Conservation (phyloP, 441 rosid species). For the Pelargonium citronellum region DNA sequence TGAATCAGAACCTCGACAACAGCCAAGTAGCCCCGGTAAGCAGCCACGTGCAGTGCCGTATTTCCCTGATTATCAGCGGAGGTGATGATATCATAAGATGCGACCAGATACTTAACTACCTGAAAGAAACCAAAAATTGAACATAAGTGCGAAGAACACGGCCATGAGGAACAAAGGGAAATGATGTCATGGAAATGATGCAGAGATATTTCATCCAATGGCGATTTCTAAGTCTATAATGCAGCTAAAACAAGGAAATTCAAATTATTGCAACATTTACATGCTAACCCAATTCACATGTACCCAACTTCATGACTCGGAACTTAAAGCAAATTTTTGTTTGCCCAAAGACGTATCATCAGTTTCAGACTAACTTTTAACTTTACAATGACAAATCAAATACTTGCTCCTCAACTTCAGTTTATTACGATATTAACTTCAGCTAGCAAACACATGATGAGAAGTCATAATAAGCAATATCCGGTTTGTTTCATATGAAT, state of each 20-base stretch:
- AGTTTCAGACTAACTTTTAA: neutral
- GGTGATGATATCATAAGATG: slow-evolving; percentile 41
- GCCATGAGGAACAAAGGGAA: no score
- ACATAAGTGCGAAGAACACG: neutral
- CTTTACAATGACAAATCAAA: neutral
- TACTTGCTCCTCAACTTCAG: neutral
- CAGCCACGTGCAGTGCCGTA: slow-evolving; percentile 76
- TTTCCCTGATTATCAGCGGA: slow-evolving; percentile 62
- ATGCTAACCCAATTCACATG: no score
- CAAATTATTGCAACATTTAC: no score
- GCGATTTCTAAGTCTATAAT: no score
- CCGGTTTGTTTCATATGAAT: neutral
- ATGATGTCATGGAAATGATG: no score
- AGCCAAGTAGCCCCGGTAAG: slow-evolving; percentile 60
- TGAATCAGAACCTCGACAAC: slow-evolving; percentile 50
- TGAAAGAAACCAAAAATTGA: slow-evolving; percentile 25
- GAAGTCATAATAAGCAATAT: neutral
- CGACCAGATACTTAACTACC: slow-evolving; percentile 67
- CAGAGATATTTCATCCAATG: no score
- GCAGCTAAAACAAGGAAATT: no score
- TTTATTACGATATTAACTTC: neutral
- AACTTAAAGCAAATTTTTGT: no score
- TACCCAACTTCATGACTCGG: no score
- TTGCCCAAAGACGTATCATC: no score
- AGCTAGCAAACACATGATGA: neutral